Base-by-base conservation (phyloP, 179 eudicot genomes). In the Pouteria campechiana region DNA sequence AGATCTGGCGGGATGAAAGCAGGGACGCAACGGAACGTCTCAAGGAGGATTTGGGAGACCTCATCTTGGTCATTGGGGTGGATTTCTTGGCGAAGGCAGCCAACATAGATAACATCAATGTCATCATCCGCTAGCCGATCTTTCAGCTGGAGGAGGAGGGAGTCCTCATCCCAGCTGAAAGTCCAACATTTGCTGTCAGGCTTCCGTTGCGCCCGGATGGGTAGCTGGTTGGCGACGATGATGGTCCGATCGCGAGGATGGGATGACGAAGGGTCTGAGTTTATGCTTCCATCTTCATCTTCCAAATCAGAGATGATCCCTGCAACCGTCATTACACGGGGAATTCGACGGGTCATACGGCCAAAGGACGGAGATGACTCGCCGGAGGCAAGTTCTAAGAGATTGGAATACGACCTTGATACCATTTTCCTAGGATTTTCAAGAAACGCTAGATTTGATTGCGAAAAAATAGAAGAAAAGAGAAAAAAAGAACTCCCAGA, bases 101-200 rank as follows among this genome's bases (percentile, higher is more conserved):
- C 95, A 10, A 85, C 66, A 44, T 87, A 83, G 35, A 82, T 60
- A 36, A 83, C 72, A 44, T 87, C 94, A 5, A 77, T 76, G 6
- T 80, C 67, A 57, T 87, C 94, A 52, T 87, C 94, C 16, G 73
- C 73, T 27, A 83, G 68, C 20, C 96, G 94, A 35, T 80, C 86
- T 68, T 80, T 76, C 34, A 87, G 90, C 57, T 87, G 96, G 46
- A 83, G 58, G 19, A 87, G 94, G 39, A 87, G 85, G 17, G 94
- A 87, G 17, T 87, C 96, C 19, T 87, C 94, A 43, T 87, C 96
- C 96, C 94, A 87, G 58, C 66, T 83, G 35, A 87, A 87, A 46
- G 50, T 36, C 94, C 90, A 75, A 11, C 74, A 76, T n/a, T 58
- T 72, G 6, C 54, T 58, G 31, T 65, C 76, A 3, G 74, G 41